phyloP scores from a whole-genome alignment of 805 yeast genomes.

The Danielia oregonensis region DNA sequence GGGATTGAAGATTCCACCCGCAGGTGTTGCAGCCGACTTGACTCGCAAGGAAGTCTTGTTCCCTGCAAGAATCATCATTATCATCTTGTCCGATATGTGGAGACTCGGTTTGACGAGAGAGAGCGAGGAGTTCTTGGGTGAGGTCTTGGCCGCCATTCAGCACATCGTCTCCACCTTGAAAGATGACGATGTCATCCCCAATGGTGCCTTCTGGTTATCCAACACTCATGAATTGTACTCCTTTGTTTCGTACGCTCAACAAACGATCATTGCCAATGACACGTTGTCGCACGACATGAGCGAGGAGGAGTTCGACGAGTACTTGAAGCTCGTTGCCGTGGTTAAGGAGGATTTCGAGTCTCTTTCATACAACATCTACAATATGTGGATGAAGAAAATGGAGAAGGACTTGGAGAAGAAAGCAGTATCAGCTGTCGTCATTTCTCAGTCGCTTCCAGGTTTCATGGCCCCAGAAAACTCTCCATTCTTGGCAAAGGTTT shows the following conservation, averaged over 20 bases:
- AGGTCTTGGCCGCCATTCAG: slow-evolving; percentile 83
- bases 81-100: slow-evolving; percentile 97
- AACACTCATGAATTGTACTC: slow-evolving; percentile 94
- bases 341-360: slow-evolving; percentile 93
- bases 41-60: slow-evolving; percentile 88
- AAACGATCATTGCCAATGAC: slow-evolving; percentile 83
- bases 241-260: slow-evolving; percentile 90
- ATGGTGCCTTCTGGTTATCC: slow-evolving; percentile 97
- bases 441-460: slow-evolving; percentile 94
- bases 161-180: slow-evolving; percentile 71
- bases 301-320: slow-evolving; percentile 85
- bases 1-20: slow-evolving; percentile 80
- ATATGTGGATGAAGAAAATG: slow-evolving; percentile 95
- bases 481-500: slow-evolving; percentile 80
- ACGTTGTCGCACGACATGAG: slow-evolving; percentile 79
- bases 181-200: slow-evolving; percentile 83
- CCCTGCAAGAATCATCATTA: slow-evolving; percentile 93
- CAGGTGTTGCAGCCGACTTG: slow-evolving; percentile 78
- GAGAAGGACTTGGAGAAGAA: slow-evolving; percentile 87
- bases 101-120: slow-evolving; percentile 89
- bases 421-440: slow-evolving; percentile 90
- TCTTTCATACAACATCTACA: slow-evolving; percentile 87
- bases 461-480: slow-evolving; percentile 82
- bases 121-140: slow-evolving; percentile 86
- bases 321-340: slow-evolving; percentile 81